Evolutionary conservation across 768 basidiomycete species (phyloP).

Genomic region (Infundibulicybe gibba): DNA sequence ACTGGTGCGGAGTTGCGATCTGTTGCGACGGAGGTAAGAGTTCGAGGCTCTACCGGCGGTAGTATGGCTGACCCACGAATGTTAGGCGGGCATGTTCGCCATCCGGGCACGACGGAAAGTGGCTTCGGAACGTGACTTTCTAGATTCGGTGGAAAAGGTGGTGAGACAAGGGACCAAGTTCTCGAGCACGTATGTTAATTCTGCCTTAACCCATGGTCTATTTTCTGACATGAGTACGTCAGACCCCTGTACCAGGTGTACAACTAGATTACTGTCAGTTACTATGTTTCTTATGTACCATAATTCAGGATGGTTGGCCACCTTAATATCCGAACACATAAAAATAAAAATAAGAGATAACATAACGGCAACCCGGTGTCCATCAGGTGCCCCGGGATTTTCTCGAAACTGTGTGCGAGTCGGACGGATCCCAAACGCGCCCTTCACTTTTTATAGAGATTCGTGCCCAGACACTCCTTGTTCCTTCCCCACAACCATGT

Average conservation of each 20-base stretch:
- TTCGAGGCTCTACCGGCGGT: conserved; percentile 2
- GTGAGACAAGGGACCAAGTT: conserved; percentile 97
- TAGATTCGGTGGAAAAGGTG: conserved; percentile 98
- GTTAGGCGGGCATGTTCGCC: conserved; percentile 98
- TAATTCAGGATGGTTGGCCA: too few relatives aligned
- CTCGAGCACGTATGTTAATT: conserved; percentile 79
- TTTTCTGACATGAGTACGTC: conserved; percentile 8
- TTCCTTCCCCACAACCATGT: too few relatives aligned
- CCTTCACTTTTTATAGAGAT: too few relatives aligned
- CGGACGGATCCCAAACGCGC: too few relatives aligned
- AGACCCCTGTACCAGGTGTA: conserved; percentile 93
- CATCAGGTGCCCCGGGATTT: too few relatives aligned
- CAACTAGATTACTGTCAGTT: conserved; percentile 51
- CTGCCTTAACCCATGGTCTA: conserved; percentile 4
- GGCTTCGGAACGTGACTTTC: conserved; percentile 94
- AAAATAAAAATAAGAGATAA: too few relatives aligned
- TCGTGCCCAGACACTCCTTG: too few relatives aligned
- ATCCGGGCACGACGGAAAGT: conserved; percentile 96
- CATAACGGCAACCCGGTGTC: too few relatives aligned
- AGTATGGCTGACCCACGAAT: background rate
- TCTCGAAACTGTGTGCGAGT: too few relatives aligned
- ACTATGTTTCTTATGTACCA: too few relatives aligned
- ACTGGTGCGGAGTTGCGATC: conserved; percentile 98
- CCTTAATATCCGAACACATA: too few relatives aligned
- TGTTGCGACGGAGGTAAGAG: conserved; percentile 87